Percentiles rank a stretch among this genome's conserved stretches.
Evolutionary conservation across 169 alveolate genomes (phyloP).

Genomic region (Plasmodium knowlesi): DNA sequence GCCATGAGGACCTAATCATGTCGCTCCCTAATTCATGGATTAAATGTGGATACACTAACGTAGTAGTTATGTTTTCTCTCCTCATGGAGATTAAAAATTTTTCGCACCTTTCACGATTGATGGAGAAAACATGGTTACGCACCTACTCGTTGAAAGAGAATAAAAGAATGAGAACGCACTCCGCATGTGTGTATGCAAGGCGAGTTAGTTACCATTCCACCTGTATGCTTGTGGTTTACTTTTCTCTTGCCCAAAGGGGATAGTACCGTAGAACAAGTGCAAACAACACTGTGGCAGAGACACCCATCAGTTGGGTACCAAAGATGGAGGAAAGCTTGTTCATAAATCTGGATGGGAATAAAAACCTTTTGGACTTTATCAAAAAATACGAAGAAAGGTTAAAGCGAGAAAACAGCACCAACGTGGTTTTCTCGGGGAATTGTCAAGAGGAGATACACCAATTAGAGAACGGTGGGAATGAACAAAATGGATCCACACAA

Average conservation of each 20-base stretch:
- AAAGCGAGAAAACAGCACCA: not conserved
- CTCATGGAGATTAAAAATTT: not conserved
- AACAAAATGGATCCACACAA: not conserved
- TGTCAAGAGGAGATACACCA: not conserved
- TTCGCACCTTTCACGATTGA: not conserved
- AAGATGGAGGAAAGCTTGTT: constrained; percentile 21
- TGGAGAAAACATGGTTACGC: not conserved
- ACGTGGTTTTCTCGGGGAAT: not conserved
- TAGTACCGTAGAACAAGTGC: not conserved
- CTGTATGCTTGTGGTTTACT: not conserved
- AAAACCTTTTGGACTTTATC: not conserved
- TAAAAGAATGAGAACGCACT: no score
- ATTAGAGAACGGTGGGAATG: not conserved
- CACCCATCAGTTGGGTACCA: not conserved
- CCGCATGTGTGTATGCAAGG: not conserved
- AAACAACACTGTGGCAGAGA: not conserved
- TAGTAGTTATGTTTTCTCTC: not conserved
- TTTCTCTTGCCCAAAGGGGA: not conserved
- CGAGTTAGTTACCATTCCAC: not conserved
- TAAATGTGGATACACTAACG: not conserved
- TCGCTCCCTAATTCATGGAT: not conserved
- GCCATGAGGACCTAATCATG: not conserved
- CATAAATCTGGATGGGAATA: not conserved
- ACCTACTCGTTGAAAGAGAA: not conserved
- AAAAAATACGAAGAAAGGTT: not conserved